phyloP scores from a whole-genome alignment of 306 rosid species.

The Fagus crenata region DNA sequence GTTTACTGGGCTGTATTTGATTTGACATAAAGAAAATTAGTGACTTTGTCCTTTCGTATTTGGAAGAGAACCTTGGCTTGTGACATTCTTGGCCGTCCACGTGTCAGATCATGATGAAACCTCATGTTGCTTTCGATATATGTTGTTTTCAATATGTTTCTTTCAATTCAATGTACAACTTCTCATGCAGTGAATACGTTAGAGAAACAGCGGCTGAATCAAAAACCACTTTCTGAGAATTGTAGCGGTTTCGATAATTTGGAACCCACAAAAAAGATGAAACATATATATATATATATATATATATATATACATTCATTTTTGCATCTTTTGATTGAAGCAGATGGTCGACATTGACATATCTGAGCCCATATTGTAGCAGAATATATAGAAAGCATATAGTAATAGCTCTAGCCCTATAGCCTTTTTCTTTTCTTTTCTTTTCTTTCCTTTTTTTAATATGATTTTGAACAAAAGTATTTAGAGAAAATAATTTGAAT shows the following conservation, averaged over 20 bases:
- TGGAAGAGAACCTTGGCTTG: slow-evolving; percentile 43
- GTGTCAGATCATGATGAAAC: slow-evolving; percentile 36
- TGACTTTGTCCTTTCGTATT: slow-evolving; percentile 47
- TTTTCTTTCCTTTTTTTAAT: not conserved
- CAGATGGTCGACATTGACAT: slow-evolving; percentile 24
- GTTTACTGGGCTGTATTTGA: slow-evolving; percentile 35
- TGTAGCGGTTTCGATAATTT: slow-evolving; percentile 33
- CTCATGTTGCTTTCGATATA: slow-evolving; percentile 12
- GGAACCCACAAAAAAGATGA: slow-evolving; percentile 16
- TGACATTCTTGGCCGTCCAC: slow-evolving; percentile 28
- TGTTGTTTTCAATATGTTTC: too few species aligned
- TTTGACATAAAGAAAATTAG: slow-evolving; percentile 50
- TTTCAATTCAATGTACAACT: not conserved
- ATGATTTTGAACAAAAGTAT: too few species aligned
- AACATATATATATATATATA: not conserved
- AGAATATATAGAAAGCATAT: not conserved
- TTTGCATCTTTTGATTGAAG: slow-evolving; percentile 10
- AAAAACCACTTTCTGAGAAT: slow-evolving; percentile 36
- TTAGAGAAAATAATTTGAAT: too few species aligned
- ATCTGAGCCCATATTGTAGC: not conserved
- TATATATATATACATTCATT: not conserved
- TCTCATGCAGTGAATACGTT: slow-evolving; percentile 31
- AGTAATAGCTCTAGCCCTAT: not conserved
- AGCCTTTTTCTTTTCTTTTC: not conserved
- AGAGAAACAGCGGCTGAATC: slow-evolving; percentile 49